Base-by-base conservation (phyloP, 495 filamentous ascomycete genomes). In the Elasticomyces elasticus region DNA sequence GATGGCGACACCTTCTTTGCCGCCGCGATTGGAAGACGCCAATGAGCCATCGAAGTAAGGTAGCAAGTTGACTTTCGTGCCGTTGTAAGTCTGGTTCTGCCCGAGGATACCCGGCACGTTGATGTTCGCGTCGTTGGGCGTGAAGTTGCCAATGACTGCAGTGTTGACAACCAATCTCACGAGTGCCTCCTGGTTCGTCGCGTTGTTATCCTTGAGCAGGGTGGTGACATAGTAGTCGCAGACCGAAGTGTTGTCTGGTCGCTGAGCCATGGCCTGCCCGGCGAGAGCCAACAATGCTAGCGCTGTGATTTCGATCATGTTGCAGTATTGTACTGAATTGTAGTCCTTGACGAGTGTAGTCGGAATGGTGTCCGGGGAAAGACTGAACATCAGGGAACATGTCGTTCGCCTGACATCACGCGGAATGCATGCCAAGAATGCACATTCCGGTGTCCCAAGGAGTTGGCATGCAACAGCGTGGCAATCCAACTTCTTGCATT, bases 211-310 rank as follows among this genome's bases (percentile, higher is more conserved):
- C 56, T 68, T 72, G 50, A 78, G 68, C 7, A 80, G 59, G 7
- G 70, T 69, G 13, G 69, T 77, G 37, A 74, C 77, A 62, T 79
- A 79, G 60, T 73, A 74, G 66, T 79, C 76, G 62, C 77, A 80
- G 53, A 78, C 74, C 38, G 76, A 73, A 4, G 49, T 64, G 52
- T 74, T 70, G 6, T 5, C 28, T 0, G 58, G 46, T 17, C 57
- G 31, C 24, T 54, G 41, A 9, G 42, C 50, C 35, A 33, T 20
- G 19, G 37, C 50, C 2, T n/a, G 12, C 25, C 22, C 24, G 2
- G 33, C 25, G 15, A 38, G 37, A n/a, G 25, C 17, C 24, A 38
- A 23, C 2, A 53, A 31, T 17, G 23, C 23, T 35, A 44, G 22
- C 11, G 31, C 1, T 2, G 20, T 24, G 20, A 33, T 13, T 22